Evolutionary conservation across 2,329 filamentous ascomycete species (phyloP).

Genomic region (Pestalotiopsis sp.): DNA sequence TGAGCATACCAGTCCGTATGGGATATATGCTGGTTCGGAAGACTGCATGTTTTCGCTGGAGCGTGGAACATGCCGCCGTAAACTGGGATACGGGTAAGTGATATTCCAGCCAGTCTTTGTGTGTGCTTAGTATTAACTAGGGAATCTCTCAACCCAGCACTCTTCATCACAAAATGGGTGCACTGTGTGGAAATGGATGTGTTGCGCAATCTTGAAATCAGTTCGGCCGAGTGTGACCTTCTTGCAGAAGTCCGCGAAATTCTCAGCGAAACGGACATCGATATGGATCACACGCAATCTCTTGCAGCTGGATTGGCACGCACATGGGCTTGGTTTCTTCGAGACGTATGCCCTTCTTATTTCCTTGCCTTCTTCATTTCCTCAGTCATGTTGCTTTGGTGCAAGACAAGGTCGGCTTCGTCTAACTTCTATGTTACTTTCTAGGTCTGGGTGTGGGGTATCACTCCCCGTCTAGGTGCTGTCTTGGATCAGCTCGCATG

Average conservation of each 20-base stretch:
- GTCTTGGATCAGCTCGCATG: neutral
- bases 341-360: neutral
- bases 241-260: neutral
- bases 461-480: neutral
- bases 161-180: neutral
- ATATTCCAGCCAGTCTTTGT: too few species aligned
- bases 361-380: neutral
- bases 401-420: neutral
- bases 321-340: neutral
- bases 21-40: conserved; percentile 3
- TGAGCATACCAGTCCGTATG: neutral
- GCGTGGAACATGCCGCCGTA: neutral
- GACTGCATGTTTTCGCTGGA: neutral
- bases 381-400: neutral
- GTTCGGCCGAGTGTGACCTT: neutral
- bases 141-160: neutral
- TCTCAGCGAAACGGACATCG: neutral
- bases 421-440: neutral
- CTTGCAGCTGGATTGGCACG: neutral
- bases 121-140: neutral
- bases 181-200: neutral
- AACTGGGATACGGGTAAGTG: neutral
- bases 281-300: neutral
- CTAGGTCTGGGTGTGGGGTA: neutral
- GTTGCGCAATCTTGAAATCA: neutral